Evolutionary conservation across 257 asterid species (phyloP).

Genomic region (Solanum piurae): DNA sequence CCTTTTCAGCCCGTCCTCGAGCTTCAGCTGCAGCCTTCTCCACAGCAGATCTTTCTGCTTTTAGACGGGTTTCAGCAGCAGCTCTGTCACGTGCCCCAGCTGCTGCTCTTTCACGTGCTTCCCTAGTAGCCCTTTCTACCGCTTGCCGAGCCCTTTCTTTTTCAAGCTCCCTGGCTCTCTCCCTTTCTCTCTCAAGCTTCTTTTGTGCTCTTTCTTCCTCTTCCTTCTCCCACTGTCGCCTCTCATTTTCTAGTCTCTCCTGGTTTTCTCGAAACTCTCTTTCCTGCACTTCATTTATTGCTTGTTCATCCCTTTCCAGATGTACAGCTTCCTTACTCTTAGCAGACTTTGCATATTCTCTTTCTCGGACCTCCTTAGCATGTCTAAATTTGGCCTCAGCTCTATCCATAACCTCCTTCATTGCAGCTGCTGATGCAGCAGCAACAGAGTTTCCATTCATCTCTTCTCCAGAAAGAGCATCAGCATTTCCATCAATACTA

Average conservation of each 20-base stretch:
- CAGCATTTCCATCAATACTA: conserved; percentile 34
- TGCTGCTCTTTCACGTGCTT: conserved; percentile 95
- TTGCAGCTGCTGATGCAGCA: conserved; percentile 95
- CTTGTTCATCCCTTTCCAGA: conserved; percentile 45
- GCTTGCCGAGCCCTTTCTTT: conserved; percentile 77
- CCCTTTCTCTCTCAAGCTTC: conserved; percentile 72
- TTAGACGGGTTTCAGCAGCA: conserved; percentile 53
- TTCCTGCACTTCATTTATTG: conserved; percentile 35
- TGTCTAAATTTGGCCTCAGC: conserved; percentile 97
- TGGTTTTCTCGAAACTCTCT: conserved; percentile 58
- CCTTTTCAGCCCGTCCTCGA: conserved; percentile 81
- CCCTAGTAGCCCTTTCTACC: conserved; percentile 92
- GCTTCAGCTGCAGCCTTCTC: conserved; percentile 75
- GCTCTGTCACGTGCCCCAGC: conserved; percentile 67
- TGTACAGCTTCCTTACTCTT: conserved; percentile 51
- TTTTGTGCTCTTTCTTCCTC: conserved; percentile 79
- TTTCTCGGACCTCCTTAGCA: conserved; percentile 94
- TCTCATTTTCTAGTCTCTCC: conserved; percentile 63
- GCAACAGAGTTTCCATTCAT: conserved; percentile 66
- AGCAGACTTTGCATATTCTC: conserved; percentile 77
- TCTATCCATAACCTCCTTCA: conserved; percentile 99
- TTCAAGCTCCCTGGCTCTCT: conserved; percentile 53
- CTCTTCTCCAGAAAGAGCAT: conserved; percentile 43
- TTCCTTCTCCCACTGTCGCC: conserved; percentile 46
- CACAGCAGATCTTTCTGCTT: conserved; percentile 76